Percentiles rank a stretch among this genome's conserved stretches.
These are phyloP conservation scores for Parathielavia hyrcaniae DNA, from an alignment of 495 filamentous ascomycete genomes.

Conservation along the genomic window DNA sequence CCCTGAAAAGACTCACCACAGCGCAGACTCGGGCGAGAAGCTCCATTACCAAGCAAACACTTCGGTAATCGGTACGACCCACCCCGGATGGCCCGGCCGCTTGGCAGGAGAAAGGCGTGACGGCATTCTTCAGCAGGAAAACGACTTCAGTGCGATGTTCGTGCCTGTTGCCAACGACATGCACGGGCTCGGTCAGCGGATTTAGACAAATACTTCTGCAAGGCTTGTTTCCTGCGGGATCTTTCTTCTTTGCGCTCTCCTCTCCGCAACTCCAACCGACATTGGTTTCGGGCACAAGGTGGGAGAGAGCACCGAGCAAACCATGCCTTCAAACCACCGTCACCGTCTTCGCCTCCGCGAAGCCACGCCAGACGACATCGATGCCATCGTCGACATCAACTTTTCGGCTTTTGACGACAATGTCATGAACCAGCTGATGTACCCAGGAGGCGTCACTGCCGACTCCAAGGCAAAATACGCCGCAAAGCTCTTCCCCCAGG, in stretches of 20 bases:
- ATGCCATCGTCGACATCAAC: constrained; percentile 19
- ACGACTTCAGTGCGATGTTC: too few species aligned
- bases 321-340: constrained; percentile 20
- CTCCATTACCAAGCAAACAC: not conserved
- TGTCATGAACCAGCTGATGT: constrained; percentile 27
- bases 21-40: too few species aligned
- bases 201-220: not conserved
- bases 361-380: constrained; percentile 22
- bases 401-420: constrained; percentile 23
- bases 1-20: too few species aligned
- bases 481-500: constrained; percentile 9
- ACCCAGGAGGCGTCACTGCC: constrained; percentile 20
- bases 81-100: not conserved
- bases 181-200: not conserved
- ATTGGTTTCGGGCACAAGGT: not conserved
- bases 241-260: not conserved
- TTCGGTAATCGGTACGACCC: not conserved
- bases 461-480: constrained; percentile 16
- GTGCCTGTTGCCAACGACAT: too few species aligned
- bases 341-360: constrained; percentile 27
- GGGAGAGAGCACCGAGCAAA: not conserved
- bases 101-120: not conserved
- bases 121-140: not conserved
- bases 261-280: not conserved
- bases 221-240: not conserved